Base-by-base conservation (phyloP, 2,329 filamentous ascomycete species). In the Neospermospora avenae region DNA sequence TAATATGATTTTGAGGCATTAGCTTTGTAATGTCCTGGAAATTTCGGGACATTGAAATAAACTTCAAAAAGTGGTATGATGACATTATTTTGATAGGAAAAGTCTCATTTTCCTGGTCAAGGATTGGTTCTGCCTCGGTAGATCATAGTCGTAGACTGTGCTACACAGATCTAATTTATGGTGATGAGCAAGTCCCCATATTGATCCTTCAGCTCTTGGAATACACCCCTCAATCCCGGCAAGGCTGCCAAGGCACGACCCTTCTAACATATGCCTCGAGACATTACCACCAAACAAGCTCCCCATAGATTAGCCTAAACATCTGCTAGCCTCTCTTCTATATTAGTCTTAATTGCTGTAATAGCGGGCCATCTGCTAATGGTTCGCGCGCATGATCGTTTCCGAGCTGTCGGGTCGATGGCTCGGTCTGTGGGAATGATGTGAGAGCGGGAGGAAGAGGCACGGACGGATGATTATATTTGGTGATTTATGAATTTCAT, bases 371-470 rank as follows among this genome's bases (percentile, higher is more conserved):
- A 49, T 34, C 4, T 25, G 7, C 18, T 2, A n/a, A 34, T 35
- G 18, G 48, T 22, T 3, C n/a, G 18, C n/a, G n/a, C 22, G 28
- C 28, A 16, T 34, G 46, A 31, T 20, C 18, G 28, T 3, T 28
- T 35, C 48, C 48, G 18, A 37, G 35, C 28, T 51, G 48, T 51
- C 31, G 48, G 48, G 48, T 51, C 18, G 28, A 8, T 37, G 8
- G 11, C 28, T 31, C 7, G 18, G 45, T n/a, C 14, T 13, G n/a
- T 20, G 11, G 46, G 24, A 18, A 51, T 51, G 48, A 51, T 11
- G 28, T 51, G 31, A 51, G 48, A 51, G 28, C 48, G 48, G 48
- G 48, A 51, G 48, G 28, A 51, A 51, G 48, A 51, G 48, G n/a
- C 48, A 51, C 31, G 31, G 28, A 31, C 28, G 6, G 28, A n/a